Evolutionary conservation across 176 grass and related monocot genomes (phyloP), one percentile per base, ranked within the genome.

Genomic region (Areca catechu): DNA sequence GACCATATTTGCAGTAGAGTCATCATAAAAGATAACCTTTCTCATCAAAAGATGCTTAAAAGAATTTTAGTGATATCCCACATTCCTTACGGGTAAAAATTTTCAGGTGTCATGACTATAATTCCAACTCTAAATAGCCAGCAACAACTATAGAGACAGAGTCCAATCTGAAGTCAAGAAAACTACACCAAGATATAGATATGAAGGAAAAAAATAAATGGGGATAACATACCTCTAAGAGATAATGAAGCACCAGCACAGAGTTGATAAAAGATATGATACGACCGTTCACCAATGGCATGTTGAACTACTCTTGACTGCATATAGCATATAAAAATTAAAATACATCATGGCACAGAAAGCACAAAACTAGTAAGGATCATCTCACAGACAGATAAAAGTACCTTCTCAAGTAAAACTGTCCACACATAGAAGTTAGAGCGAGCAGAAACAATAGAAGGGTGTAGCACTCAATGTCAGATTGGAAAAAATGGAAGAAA

Each of bases 401-500:
- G 73, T 89, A 98, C 93, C 84, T 98, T 98, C 70, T 98, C 93
- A 28, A 98, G 88, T 85, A 98, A 74, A 88, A 98, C 93, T 98
- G 84, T 27, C 51, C 74, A 74, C 24, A 10, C 28, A 60, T 70
- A 53, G 24, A 21, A 73, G 67, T 49, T 65, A n/a, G 58, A 21
- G 20, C 15, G 68, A 20, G 53, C 18, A 65, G 30, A 62, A 71
- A 88, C 54, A 58, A 15, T 65, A 78, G 43, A 77, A 75, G 17
- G 34, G 34, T 43, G 9, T 1, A 43, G 1, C 9, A 43, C 12
- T 12, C 58, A 43, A 43, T 1, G 9, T 43, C 10, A 66, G 48
- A 49, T 74, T 54, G 56, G 27, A 79, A 43, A 43, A 43, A 43
- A 43, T 43, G 34, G 3, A 43, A 43, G 10, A 43, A 43, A 43